Evolutionary conservation across 2,329 filamentous ascomycete species (phyloP).

Genomic region (Tricladium varicosporioides): DNA sequence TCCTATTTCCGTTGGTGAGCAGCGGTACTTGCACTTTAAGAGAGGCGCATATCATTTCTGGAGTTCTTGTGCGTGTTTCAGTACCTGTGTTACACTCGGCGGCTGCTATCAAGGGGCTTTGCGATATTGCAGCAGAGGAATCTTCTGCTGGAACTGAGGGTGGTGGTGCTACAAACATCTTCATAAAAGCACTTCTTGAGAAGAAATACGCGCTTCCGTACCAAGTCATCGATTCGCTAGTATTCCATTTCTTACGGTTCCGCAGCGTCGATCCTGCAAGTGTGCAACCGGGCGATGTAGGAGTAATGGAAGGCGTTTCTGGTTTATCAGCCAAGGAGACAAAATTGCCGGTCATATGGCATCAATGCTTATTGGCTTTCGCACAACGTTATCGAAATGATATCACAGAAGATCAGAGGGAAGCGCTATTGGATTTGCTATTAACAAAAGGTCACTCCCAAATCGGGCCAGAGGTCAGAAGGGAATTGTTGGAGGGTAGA

Average conservation of each 20-base stretch:
- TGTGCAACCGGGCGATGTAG: constrained; percentile 48
- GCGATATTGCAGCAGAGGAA: constrained; percentile 91
- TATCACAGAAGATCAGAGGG: constrained; percentile 91
- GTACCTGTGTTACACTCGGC: constrained; percentile 91
- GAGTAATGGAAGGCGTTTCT: constrained; percentile 52
- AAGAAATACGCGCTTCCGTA: constrained; percentile 97
- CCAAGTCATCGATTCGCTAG: constrained; percentile 89
- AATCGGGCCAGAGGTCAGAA: constrained; percentile 87
- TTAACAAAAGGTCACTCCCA: constrained; percentile 80
- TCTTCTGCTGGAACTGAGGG: constrained; percentile 79
- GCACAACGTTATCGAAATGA: constrained; percentile 94
- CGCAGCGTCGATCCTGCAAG: constrained; percentile 63
- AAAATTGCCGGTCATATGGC: constrained; percentile 91
- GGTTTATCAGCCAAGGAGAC: constrained; percentile 47
- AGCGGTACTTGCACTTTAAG: constrained; percentile 86
- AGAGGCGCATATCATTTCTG: constrained; percentile 88
- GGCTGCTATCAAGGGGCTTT: constrained; percentile 85
- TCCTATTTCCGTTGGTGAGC: constrained; percentile 85
- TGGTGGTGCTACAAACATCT: constrained; percentile 89
- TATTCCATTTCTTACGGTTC: constrained; percentile 96
- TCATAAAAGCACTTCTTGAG: constrained; percentile 88
- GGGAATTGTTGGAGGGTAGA: constrained; percentile 83
- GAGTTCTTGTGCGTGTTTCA: constrained; percentile 78
- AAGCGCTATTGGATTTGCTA: constrained; percentile 84
- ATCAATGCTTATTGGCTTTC: constrained; percentile 89